phyloP scores from a whole-genome alignment of 192 early-diverging fungal species.

The Dissophora ornata region DNA sequence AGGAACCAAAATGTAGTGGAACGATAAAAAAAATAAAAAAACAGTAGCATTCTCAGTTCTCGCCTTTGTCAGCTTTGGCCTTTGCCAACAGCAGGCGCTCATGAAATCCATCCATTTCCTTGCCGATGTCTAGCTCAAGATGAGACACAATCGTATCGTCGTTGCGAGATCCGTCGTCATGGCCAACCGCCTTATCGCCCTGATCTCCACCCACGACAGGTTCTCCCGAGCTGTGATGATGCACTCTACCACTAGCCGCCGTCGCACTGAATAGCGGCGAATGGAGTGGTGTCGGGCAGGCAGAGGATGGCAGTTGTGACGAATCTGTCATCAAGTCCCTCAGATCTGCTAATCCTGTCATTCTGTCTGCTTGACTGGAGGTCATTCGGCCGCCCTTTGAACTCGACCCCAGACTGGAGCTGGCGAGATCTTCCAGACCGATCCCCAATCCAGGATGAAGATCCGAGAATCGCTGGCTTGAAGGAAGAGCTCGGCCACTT shows the following conservation, averaged over 20 bases:
- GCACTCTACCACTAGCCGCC: conserved; percentile 12
- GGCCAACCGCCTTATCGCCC: neutral
- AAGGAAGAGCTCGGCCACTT: too few relatives aligned
- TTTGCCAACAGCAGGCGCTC: conserved; percentile 22
- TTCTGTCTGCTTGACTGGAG: neutral
- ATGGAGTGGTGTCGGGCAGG: conserved; percentile 56
- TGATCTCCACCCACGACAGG: neutral
- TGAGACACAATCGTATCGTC: conserved; percentile 38
- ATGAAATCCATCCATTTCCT: conserved; percentile 44
- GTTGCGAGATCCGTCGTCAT: neutral
- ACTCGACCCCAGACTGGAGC: neutral
- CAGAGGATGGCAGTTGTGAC: conserved; percentile 54
- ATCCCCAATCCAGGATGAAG: conserved; percentile 22
- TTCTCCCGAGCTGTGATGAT: conserved; percentile 35
- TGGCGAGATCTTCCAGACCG: conserved; percentile 1
- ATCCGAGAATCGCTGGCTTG: neutral
- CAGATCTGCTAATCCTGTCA: neutral
- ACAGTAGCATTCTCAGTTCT: neutral
- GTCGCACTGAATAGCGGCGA: conserved; percentile 58
- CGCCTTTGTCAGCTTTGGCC: neutral
- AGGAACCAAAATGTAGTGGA: too few relatives aligned
- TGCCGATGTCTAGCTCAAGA: conserved; percentile 45
- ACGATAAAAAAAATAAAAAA: too few relatives aligned
- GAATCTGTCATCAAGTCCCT: conserved; percentile 48
- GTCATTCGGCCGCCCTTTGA: conserved; percentile 1